These are phyloP conservation scores for Lipomyces sp. DNA, from an alignment of 805 yeast genomes.

Conservation along the genomic window DNA sequence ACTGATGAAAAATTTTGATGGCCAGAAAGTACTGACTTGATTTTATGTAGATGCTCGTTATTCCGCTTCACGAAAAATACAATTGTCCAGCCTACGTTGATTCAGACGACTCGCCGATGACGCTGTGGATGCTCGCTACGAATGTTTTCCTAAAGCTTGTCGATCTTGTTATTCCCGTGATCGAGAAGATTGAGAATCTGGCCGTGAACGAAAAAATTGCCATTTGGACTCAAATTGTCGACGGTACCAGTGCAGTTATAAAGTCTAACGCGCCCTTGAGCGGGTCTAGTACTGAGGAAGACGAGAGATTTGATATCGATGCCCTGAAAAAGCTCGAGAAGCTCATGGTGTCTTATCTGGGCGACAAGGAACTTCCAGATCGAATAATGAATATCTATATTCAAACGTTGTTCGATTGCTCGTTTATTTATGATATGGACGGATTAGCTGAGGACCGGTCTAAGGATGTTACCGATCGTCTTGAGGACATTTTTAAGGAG, in stretches of 20 bases:
- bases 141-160: conserved; percentile 17
- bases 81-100: conserved; percentile 16
- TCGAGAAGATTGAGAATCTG: conserved; percentile 34
- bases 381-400: conserved; percentile 46
- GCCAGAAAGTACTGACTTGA: no score
- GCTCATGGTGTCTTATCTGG: conserved; percentile 44
- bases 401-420: conserved; percentile 53
- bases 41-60: conserved; percentile 16
- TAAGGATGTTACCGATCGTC: conserved; percentile 39
- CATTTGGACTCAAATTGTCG: conserved; percentile 38
- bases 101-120: conserved; percentile 2
- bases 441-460: conserved; percentile 35
- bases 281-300: conserved; percentile 37
- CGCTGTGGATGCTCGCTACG: conserved; percentile 29
- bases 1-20: no score
- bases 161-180: conserved; percentile 35
- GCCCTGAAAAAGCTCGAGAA: conserved; percentile 46
- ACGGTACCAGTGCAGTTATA: conserved; percentile 33
- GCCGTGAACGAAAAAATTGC: conserved; percentile 5
- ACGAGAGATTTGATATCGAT: conserved; percentile 47
- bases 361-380: conserved; percentile 34
- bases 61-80: conserved; percentile 27
- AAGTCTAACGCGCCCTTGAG: conserved; percentile 13
- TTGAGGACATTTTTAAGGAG: conserved; percentile 46
- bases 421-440: conserved; percentile 55